Evolutionary conservation across 176 grass and related monocot species (phyloP).

Genomic region (Puccinellia tenuiflora): DNA sequence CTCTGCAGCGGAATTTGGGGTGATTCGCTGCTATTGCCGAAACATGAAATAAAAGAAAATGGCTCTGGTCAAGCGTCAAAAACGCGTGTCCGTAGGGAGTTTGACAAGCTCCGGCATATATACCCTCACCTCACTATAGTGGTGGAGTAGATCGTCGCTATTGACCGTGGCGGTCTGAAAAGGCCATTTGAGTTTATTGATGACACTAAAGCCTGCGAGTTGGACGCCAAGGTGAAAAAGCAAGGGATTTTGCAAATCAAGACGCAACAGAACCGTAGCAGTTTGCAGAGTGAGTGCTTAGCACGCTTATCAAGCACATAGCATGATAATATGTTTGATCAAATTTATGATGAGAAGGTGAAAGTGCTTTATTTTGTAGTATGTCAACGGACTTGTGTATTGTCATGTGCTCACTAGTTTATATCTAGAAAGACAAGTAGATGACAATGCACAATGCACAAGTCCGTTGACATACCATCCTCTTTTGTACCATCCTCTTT

Average conservation of each 20-base stretch:
- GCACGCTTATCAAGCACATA: neutral
- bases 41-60: neutral
- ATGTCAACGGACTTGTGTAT: neutral
- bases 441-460: too few relatives aligned
- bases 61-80: neutral
- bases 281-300: neutral
- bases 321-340: neutral
- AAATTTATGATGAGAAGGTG: neutral
- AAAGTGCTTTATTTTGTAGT: neutral
- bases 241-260: neutral
- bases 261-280: neutral
- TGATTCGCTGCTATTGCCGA: neutral
- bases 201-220: neutral
- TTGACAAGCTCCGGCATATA: neutral
- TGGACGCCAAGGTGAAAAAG: slow-evolving; percentile 16
- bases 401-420: neutral
- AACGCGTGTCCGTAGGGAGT: neutral
- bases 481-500: too few relatives aligned
- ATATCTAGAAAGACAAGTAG: neutral
- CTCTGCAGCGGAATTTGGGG: neutral
- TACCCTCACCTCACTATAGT: neutral
- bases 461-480: too few relatives aligned
- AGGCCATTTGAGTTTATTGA: neutral
- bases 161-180: neutral
- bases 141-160: neutral